Percentiles rank a stretch among this genome's conserved stretches.
Evolutionary conservation across 352 stramenopile genomes (phyloP).

Genomic region (Phytophthora sp.): DNA sequence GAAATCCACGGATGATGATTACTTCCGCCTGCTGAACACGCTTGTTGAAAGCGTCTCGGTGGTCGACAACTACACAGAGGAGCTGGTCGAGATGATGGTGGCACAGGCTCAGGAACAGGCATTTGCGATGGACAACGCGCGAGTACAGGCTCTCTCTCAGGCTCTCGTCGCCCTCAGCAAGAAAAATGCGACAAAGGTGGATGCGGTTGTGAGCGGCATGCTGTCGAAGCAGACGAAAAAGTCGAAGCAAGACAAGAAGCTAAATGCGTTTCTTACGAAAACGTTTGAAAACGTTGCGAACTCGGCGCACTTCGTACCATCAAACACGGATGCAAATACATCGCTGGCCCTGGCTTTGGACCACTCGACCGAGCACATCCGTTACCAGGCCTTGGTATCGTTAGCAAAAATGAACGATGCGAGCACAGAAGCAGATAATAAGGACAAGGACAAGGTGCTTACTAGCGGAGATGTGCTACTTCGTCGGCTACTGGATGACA

Average conservation of each 20-base stretch:
- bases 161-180: slow-evolving; percentile 62
- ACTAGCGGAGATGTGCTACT: slow-evolving; percentile 62
- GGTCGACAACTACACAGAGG: slow-evolving; percentile 52
- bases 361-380: slow-evolving; percentile 74
- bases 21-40: slow-evolving; percentile 44
- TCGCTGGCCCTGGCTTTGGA: slow-evolving; percentile 81
- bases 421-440: slow-evolving; percentile 10
- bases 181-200: slow-evolving; percentile 62
- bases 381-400: slow-evolving; percentile 74
- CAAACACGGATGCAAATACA: slow-evolving; percentile 63
- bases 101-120: slow-evolving; percentile 40
- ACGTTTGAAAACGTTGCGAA: slow-evolving; percentile 79
- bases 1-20: slow-evolving; percentile 40
- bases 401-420: slow-evolving; percentile 64
- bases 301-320: slow-evolving; percentile 80
- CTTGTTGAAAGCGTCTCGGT: slow-evolving; percentile 50
- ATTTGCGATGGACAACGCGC: slow-evolving; percentile 45
- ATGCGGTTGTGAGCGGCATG: slow-evolving; percentile 41
- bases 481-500: slow-evolving; percentile 81
- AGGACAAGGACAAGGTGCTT: slow-evolving; percentile 43
- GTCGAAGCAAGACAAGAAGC: slow-evolving; percentile 56
- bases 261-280: slow-evolving; percentile 65
- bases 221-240: slow-evolving; percentile 37
- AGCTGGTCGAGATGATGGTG: slow-evolving; percentile 59
- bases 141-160: slow-evolving; percentile 52